Evolutionary conservation across 1,284 basidiomycete species (phyloP).

Genomic region (Cerrena zonata): DNA sequence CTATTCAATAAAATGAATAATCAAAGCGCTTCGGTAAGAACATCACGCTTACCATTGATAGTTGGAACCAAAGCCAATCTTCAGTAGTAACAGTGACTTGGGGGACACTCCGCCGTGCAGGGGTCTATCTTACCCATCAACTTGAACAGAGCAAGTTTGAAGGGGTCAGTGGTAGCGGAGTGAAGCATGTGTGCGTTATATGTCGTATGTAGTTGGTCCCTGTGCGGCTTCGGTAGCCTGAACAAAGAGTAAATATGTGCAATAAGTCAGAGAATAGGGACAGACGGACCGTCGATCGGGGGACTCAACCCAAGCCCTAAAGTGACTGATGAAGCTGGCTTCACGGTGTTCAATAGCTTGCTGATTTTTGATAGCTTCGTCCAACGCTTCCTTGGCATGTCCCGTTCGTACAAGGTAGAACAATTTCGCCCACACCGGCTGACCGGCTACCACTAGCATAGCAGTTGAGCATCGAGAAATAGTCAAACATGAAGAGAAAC

Average conservation of each 20-base stretch:
- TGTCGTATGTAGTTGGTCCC: slow-evolving; percentile 80
- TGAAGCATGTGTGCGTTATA: slow-evolving; percentile 93
- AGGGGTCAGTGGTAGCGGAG: slow-evolving; percentile 82
- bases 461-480: neutral
- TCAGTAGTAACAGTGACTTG: slow-evolving; percentile 89
- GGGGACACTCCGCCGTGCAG: slow-evolving; percentile 69
- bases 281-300: slow-evolving; percentile 63
- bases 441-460: slow-evolving; percentile 64
- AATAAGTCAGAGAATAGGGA: slow-evolving; percentile 3
- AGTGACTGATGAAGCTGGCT: slow-evolving; percentile 76
- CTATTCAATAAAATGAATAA: slow-evolving; percentile 26
- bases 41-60: slow-evolving; percentile 64
- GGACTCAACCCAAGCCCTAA: slow-evolving; percentile 84
- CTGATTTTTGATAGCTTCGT: slow-evolving; percentile 70
- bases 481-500: neutral
- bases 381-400: slow-evolving; percentile 73
- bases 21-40: neutral
- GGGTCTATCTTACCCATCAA: slow-evolving; percentile 91
- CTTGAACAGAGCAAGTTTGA: slow-evolving; percentile 94
- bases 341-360: slow-evolving; percentile 77
- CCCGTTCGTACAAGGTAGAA: slow-evolving; percentile 90
- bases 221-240: slow-evolving; percentile 72
- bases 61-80: slow-evolving; percentile 98
- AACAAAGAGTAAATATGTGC: slow-evolving; percentile 9
- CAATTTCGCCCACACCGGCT: slow-evolving; percentile 87